Base-by-base conservation (phyloP, 1,284 basidiomycete genomes). In the Melampsora larici-populina region DNA sequence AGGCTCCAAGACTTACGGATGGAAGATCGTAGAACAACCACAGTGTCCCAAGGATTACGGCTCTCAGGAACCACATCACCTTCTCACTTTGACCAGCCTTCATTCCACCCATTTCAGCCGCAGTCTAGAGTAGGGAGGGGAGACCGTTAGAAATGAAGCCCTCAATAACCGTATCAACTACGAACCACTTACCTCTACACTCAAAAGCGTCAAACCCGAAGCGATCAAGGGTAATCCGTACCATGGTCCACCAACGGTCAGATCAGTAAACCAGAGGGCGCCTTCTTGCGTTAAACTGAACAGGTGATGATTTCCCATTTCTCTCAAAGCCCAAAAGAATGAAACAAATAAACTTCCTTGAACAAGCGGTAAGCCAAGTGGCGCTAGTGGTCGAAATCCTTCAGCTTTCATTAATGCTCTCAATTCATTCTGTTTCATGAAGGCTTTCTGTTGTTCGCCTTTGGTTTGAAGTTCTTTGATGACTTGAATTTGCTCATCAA, bases 271-370 rank as follows among this genome's bases (percentile, higher is more conserved):
- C 71, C 71, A 73, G 21, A 73, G 71, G 4, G 71, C 62, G 49
- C 71, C 71, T 65, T 73, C 71, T 33, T 60, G 31, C 1, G 71
- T 73, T 9, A 73, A 33, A 51, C 60, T 64, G 31, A 62, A 62
- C 13, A 73, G 49, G 48, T 65, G 71, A 31, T 73, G 71, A 26
- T 26, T 64, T 17, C 71, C 71, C 60, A 73, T 46, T 46, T 73
- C 71, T 36, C 71, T 62, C 21, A 73, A 62, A 31, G 71, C 71
- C 71, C 71, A 73, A 29, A 73, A 73, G n/a, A 64, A 73, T n/a
- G 71, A 73, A 43, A 73, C 71, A 46, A 73, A 73, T 33, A 73
- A 62, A 65, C 60, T 64, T n/a, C 71, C 71, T 43, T 73, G 71
- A 21, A 73, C 21, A 29, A 65, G 60, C 13, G 71, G 71, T 24